These are phyloP conservation scores for Aegilops longissima DNA, from an alignment of 176 grass and related monocot species.

Conservation along the genomic window DNA sequence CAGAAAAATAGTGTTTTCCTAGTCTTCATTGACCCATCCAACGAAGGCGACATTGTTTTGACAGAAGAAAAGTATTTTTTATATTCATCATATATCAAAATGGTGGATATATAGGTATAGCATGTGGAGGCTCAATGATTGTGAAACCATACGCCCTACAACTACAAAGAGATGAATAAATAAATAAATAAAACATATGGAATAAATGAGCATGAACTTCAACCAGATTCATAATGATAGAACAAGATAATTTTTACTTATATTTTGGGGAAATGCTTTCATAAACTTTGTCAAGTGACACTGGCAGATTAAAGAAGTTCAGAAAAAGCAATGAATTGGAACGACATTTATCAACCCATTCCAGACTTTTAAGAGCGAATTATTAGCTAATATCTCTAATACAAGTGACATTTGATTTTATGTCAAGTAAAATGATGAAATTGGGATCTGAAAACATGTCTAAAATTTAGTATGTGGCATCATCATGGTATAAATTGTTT, in stretches of 20 bases:
- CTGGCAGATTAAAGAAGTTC: not conserved
- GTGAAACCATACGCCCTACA: not conserved
- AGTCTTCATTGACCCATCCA: not conserved
- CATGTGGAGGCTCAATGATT: not conserved
- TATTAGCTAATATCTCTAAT: not conserved
- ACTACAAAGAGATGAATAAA: slow-evolving; percentile 1
- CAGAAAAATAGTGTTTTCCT: not conserved
- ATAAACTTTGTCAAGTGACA: not conserved
- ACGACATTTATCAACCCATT: not conserved
- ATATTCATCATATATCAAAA: not conserved
- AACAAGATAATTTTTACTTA: not conserved
- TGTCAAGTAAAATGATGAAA: not conserved
- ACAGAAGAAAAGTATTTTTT: not conserved
- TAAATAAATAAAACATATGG: slow-evolving; percentile 1
- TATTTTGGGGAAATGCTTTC: not conserved
- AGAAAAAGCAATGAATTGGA: not conserved
- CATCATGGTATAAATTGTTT: not conserved
- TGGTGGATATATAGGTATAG: not conserved
- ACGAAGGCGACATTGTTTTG: not conserved
- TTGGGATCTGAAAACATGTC: not conserved
- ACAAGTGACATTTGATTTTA: not conserved
- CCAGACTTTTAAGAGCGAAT: not conserved
- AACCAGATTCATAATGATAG: not conserved
- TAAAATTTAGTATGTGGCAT: not conserved
- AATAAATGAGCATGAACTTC: slow-evolving; percentile 12